Evolutionary conservation across 257 asterid genomes (phyloP), one percentile per base, ranked within the genome.

Genomic region (Phtheirospermum japonicum): DNA sequence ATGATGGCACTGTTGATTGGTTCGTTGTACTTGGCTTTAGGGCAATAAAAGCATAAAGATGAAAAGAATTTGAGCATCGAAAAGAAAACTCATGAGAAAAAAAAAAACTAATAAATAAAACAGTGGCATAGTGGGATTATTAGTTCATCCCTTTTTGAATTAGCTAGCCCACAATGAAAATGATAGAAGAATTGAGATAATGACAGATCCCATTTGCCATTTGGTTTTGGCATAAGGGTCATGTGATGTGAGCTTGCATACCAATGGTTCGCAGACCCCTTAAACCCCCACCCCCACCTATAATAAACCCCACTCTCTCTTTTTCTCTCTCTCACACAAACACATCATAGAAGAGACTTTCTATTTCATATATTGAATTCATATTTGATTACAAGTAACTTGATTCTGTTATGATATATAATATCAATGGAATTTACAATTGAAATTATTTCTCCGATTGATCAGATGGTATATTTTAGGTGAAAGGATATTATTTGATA

Each of bases 191-290:
- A 72, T 16, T 51, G 71, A 23, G 81, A 75, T 63, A 64, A 42
- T 18, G 78, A 72, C 74, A 68, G 59, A 72, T 64, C 77, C 82
- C 82, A 74, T 69, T 68, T 68, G 73, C 67, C 76, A 61, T 66
- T 57, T 68, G 66, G 69, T 74, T 57, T 70, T 61, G 64, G 28
- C 28, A 23, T 23, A 23, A 3, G 28, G 70, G 57, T 60, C 74
- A 53, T 62, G 61, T 66, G 32, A 9, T 74, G 48, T 23, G 28
- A 1, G 28, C 39, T 37, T 64, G 68, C 34, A 49, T 72, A n/a
- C n/a, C n/a, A n/a, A n/a, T n/a, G n/a, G n/a, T n/a, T n/a, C n/a
- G n/a, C n/a, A n/a, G n/a, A n/a, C n/a, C n/a, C n/a, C n/a, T n/a
- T n/a, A n/a, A n/a, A n/a, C n/a, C n/a, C n/a, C n/a, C n/a, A n/a